These are phyloP conservation scores for Haberlea rhodopensis DNA, from an alignment of 257 asterid species.

Conservation along the genomic window DNA sequence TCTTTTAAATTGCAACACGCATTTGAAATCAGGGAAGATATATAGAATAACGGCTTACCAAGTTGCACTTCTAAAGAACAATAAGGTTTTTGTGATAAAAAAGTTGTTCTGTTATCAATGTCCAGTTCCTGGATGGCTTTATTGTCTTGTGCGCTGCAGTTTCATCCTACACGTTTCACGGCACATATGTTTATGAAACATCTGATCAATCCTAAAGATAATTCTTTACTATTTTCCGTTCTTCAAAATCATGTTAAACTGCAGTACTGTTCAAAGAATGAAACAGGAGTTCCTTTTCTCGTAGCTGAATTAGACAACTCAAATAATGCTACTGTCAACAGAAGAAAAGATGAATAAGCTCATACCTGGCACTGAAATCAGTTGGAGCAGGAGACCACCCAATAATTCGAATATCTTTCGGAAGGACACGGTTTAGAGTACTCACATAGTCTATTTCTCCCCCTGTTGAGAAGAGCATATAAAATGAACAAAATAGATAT, in stretches of 20 bases:
- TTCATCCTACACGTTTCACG: slow-evolving; percentile 2
- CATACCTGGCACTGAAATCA: slow-evolving; percentile 85
- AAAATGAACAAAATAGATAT: slow-evolving; percentile 22
- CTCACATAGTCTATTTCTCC: slow-evolving; percentile 82
- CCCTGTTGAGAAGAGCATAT: slow-evolving; percentile 39
- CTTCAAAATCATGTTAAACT: slow-evolving; percentile 18
- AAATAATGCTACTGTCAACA: slow-evolving; percentile 18
- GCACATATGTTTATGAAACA: slow-evolving; percentile 14
- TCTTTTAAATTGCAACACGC: not conserved
- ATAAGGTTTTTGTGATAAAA: too few species aligned
- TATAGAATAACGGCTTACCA: not conserved
- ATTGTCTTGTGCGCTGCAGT: slow-evolving; percentile 15
- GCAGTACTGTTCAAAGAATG: slow-evolving; percentile 19
- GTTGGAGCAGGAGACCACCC: slow-evolving; percentile 93
- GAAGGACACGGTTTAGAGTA: slow-evolving; percentile 72
- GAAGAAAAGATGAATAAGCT: slow-evolving; percentile 18
- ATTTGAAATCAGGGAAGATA: not conserved
- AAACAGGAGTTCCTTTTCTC: slow-evolving; percentile 15
- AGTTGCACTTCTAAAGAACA: not conserved
- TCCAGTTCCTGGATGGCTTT: slow-evolving; percentile 13
- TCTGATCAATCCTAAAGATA: slow-evolving; percentile 12
- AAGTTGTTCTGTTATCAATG: not conserved
- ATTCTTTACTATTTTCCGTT: slow-evolving; percentile 1
- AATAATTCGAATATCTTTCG: slow-evolving; percentile 77
- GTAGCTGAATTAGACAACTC: slow-evolving; percentile 4